A percentile compares a stretch with the other conserved stretches of the same genome.
Conservation (phyloP, 257 asterid genomes). For the Lycium barbarum region DNA sequence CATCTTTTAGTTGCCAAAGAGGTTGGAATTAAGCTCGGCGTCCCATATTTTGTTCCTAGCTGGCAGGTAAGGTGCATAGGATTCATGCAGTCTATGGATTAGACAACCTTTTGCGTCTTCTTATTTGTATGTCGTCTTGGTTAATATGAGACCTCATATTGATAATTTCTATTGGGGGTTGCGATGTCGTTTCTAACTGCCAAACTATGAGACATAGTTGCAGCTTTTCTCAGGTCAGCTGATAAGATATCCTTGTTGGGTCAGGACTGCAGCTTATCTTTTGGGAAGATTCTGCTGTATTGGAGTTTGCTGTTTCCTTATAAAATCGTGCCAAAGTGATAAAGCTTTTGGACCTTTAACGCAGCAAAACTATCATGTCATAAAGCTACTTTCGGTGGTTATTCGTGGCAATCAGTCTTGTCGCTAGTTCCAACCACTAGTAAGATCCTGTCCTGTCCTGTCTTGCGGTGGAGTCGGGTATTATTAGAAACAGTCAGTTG, state of each 20-base stretch:
- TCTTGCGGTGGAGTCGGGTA: conserved; percentile 1
- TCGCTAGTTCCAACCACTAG: background rate
- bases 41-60: conserved; percentile 96
- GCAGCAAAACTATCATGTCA: background rate
- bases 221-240: background rate
- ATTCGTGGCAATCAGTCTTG: background rate
- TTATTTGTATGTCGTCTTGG: background rate
- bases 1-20: conserved; percentile 77
- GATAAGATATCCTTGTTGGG: conserved; percentile 22
- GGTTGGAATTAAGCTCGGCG: conserved; percentile 78
- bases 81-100: conserved; percentile 29
- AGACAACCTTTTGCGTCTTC: background rate
- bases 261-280: background rate
- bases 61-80: conserved; percentile 76
- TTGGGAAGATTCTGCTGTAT: conserved; percentile 1
- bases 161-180: background rate
- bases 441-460: background rate
- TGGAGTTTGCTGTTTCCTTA: conserved; percentile 4
- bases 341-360: background rate
- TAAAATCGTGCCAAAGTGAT: background rate
- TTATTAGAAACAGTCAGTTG: conserved; percentile 1
- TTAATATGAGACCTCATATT: background rate
- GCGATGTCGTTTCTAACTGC: background rate
- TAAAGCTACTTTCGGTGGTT: background rate
- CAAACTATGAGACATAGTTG: conserved; percentile 16